Evolutionary conservation across 495 filamentous ascomycete species (phyloP).

Genomic region (Tuber indicum): DNA sequence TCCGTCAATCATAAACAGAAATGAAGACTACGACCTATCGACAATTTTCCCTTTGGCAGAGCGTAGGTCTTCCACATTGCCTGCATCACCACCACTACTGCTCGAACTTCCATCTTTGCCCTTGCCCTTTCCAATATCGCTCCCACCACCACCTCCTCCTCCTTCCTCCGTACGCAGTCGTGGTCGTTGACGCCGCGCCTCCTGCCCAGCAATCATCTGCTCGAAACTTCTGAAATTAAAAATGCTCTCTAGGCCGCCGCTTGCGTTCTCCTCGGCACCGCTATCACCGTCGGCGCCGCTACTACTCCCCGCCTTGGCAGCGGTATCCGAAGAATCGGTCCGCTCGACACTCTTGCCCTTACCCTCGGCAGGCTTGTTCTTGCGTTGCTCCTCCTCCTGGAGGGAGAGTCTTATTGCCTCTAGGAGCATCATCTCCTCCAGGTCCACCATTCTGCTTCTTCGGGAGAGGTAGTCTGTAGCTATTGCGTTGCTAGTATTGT

Average conservation of each 20-base stretch:
- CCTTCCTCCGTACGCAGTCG: conserved; percentile 5
- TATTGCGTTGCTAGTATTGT: conserved; percentile 43
- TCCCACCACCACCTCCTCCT: conserved; percentile 11
- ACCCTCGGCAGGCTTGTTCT: conserved; percentile 57
- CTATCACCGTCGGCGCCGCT: conserved; percentile 47
- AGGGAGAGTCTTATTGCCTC: conserved; percentile 87
- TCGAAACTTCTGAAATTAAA: conserved; percentile 88
- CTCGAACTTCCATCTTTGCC: conserved; percentile 5
- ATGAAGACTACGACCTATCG: neutral
- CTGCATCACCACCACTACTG: conserved; percentile 10
- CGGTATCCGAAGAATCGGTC: conserved; percentile 44
- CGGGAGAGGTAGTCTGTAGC: conserved; percentile 39
- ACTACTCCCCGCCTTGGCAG: conserved; percentile 42
- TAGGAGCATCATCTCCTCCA: conserved; percentile 98
- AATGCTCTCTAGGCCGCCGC: conserved; percentile 63
- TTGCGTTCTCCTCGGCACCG: conserved; percentile 46
- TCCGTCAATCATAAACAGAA: neutral
- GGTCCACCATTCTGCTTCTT: conserved; percentile 66
- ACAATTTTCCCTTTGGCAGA: conserved; percentile 1
- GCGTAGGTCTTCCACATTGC: neutral
- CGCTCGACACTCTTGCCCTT: conserved; percentile 85
- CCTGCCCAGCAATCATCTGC: conserved; percentile 70
- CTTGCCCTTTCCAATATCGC: conserved; percentile 23
- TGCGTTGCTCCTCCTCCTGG: conserved; percentile 82
- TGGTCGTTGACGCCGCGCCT: conserved; percentile 36